These are phyloP conservation scores for Melastoma candidum DNA, from an alignment of 441 rosid genomes.

Conservation along the genomic window DNA sequence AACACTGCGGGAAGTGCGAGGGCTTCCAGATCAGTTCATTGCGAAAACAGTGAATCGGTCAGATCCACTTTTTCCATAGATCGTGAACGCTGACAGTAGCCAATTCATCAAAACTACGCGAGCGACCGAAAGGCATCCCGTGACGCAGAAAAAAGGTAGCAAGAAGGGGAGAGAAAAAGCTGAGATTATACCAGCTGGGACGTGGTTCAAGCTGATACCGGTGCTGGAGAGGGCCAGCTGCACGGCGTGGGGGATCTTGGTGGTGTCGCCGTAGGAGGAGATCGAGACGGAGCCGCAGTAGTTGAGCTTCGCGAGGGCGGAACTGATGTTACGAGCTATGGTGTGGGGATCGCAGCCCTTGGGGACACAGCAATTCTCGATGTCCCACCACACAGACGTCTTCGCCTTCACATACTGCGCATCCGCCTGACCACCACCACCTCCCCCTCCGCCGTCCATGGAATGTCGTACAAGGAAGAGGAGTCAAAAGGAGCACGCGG, in stretches of 20 bases:
- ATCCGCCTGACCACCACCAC: conserved; percentile 1
- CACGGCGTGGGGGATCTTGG: conserved; percentile 7
- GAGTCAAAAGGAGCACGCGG: too few species aligned
- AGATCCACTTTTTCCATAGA: too few species aligned
- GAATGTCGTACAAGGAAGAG: not conserved
- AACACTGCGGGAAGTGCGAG: too few species aligned
- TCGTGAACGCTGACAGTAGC: too few species aligned
- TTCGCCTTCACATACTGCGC: conserved; percentile 14
- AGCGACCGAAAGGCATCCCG: too few species aligned
- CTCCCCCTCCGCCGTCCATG: conserved; percentile 9
- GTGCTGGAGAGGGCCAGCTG: conserved; percentile 11
- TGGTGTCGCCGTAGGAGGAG: conserved; percentile 13
- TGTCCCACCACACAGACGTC: conserved; percentile 16
- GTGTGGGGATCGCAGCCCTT: conserved; percentile 11
- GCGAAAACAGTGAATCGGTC: too few species aligned
- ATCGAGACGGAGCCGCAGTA: conserved; percentile 13
- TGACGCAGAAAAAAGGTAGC: too few species aligned
- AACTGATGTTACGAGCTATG: conserved; percentile 14
- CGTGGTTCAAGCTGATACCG: conserved; percentile 8
- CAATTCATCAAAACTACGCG: too few species aligned
- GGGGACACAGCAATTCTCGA: conserved; percentile 13
- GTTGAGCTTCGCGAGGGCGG: conserved; percentile 11
- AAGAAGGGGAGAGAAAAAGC: too few species aligned
- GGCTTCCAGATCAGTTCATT: too few species aligned
- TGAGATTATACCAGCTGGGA: conserved; percentile 8